These are phyloP conservation scores for Debaryomyces nepalensis DNA, from an alignment of 1,139 yeast species.

Conservation along the genomic window DNA sequence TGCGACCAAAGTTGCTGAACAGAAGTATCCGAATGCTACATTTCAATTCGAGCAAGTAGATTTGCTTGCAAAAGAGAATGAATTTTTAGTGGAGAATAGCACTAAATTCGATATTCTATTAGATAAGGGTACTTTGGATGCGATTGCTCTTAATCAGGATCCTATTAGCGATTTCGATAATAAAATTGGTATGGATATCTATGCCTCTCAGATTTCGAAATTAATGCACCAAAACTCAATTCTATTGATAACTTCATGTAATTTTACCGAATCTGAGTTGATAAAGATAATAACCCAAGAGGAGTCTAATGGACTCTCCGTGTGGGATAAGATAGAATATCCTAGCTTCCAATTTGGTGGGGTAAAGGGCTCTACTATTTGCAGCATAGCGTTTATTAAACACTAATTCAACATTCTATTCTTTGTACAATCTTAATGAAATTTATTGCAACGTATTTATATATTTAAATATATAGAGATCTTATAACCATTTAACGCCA, in stretches of 20 bases:
- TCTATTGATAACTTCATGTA: slow-evolving; percentile 88
- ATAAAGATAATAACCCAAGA: slow-evolving; percentile 53
- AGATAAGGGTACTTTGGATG: slow-evolving; percentile 96
- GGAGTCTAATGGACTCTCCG: slow-evolving; percentile 42
- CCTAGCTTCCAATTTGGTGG: slow-evolving; percentile 92
- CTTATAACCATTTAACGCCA: slow-evolving; percentile 9
- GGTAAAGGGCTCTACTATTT: slow-evolving; percentile 80
- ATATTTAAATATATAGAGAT: slow-evolving; percentile 13
- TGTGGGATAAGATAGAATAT: slow-evolving; percentile 69
- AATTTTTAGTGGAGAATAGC: slow-evolving; percentile 37
- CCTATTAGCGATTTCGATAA: slow-evolving; percentile 45
- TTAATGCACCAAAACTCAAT: slow-evolving; percentile 61
- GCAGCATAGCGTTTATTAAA: slow-evolving; percentile 77
- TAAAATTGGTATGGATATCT: slow-evolving; percentile 60
- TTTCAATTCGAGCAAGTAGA: slow-evolving; percentile 54
- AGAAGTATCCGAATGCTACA: slow-evolving; percentile 37
- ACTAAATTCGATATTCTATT: slow-evolving; percentile 68
- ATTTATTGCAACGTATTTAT: not conserved
- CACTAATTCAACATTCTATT: slow-evolving; percentile 15
- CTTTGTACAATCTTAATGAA: not conserved
- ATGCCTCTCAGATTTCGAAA: slow-evolving; percentile 62
- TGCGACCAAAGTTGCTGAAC: slow-evolving; percentile 60
- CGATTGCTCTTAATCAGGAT: slow-evolving; percentile 83
- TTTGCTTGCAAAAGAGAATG: slow-evolving; percentile 39
- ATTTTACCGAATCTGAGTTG: slow-evolving; percentile 83